These are phyloP conservation scores for Sorghum bicolor DNA, from an alignment of 176 grass and related monocot species.

Conservation along the genomic window Sorghum_bicolor_NCBIv3 NC_012870.2:25481501-25482000, in stretches of 20 bases:
- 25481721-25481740: conserved; percentile 11
- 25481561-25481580: conserved; percentile 22
- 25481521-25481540: conserved; percentile 20
- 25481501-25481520: conserved; percentile 51
- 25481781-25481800: conserved; percentile 31
- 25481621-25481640: conserved; percentile 79
- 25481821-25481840: background rate
- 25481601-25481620: conserved; percentile 36
- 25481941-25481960: conserved; percentile 44
- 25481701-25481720: conserved; percentile 59
- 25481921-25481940: conserved; percentile 58
- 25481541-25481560: conserved; percentile 32
- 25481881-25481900: conserved; percentile 68
- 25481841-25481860: conserved; percentile 35
- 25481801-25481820: conserved; percentile 21
- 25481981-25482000: background rate
- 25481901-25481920: conserved; percentile 88
- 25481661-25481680: conserved; percentile 78
- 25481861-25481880: conserved; percentile 55
- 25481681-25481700: conserved; percentile 50
- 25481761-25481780: conserved; percentile 89
- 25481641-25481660: conserved; percentile 75
- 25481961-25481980: conserved; percentile 62
- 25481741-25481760: conserved; percentile 42
- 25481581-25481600: background rate